phyloP scores from a whole-genome alignment of 2,329 filamentous ascomycete genomes.

The Neurospora crassa region DNA sequence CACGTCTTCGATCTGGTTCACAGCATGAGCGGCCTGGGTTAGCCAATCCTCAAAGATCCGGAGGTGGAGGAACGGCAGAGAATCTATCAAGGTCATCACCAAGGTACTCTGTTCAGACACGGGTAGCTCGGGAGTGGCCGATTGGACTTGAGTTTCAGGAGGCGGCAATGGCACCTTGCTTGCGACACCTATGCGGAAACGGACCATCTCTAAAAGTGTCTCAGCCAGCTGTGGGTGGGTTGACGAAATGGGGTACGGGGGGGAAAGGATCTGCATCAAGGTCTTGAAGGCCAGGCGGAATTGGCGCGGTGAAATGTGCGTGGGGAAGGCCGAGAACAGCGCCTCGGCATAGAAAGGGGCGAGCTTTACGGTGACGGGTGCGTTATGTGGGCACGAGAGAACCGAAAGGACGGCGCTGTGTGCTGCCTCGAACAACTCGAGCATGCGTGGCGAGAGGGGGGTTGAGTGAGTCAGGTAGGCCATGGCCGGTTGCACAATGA shows the following conservation, averaged over 20 bases:
- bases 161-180: slow-evolving; percentile 33
- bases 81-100: slow-evolving; percentile 67
- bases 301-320: slow-evolving; percentile 69
- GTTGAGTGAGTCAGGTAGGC: slow-evolving; percentile 54
- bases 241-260: slow-evolving; percentile 65
- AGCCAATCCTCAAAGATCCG: slow-evolving; percentile 73
- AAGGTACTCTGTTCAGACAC: slow-evolving; percentile 74
- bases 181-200: slow-evolving; percentile 51
- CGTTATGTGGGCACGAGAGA: slow-evolving; percentile 70
- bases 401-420: slow-evolving; percentile 75
- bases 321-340: slow-evolving; percentile 70
- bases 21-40: slow-evolving; percentile 55
- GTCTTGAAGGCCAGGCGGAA: slow-evolving; percentile 85
- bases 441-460: slow-evolving; percentile 34
- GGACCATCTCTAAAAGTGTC: slow-evolving; percentile 68
- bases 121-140: slow-evolving; percentile 22
- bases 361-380: slow-evolving; percentile 57
- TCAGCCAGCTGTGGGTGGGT: slow-evolving; percentile 71
- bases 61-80: slow-evolving; percentile 63
- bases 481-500: slow-evolving; percentile 65
- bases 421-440: slow-evolving; percentile 72
- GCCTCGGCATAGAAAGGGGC: slow-evolving; percentile 78
- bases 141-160: slow-evolving; percentile 21
- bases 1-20: slow-evolving; percentile 54
- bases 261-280: slow-evolving; percentile 69